phyloP scores from a whole-genome alignment of 108 stramenopile genomes.

The Conticribra guillardii region DNA sequence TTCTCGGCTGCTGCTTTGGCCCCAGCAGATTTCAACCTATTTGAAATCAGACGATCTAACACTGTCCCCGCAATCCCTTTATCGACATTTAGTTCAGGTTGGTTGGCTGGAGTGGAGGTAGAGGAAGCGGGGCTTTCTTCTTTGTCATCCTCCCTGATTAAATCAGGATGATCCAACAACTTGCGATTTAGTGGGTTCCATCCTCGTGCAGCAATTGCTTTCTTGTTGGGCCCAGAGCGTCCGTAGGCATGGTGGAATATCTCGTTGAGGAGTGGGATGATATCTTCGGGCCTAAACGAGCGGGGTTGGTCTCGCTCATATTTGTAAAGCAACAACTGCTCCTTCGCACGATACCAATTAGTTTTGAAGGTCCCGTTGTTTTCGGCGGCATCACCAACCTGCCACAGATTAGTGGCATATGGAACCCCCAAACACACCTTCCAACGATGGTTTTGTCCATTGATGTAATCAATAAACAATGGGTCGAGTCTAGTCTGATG shows the following conservation, averaged over 20 bases:
- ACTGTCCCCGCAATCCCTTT: too few species aligned
- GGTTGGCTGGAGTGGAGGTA: too few species aligned
- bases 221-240: not conserved
- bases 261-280: not conserved
- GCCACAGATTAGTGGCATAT: conserved; percentile 13
- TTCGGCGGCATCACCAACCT: conserved; percentile 6
- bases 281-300: not conserved
- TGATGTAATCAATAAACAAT: conserved; percentile 2
- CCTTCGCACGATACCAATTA: not conserved
- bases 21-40: too few species aligned
- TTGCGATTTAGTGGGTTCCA: too few species aligned
- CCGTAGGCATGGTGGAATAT: not conserved
- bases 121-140: too few species aligned
- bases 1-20: too few species aligned
- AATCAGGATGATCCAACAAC: too few species aligned
- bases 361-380: not conserved
- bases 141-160: too few species aligned
- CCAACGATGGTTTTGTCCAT: not conserved
- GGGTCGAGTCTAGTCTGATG: conserved; percentile 8
- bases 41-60: too few species aligned
- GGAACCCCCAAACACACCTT: conserved; percentile 6
- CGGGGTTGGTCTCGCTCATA: not conserved
- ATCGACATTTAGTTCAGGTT: too few species aligned
- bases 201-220: not conserved
- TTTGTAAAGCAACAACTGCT: not conserved